Base-by-base conservation (phyloP, 805 yeast species). In the Candida loeiensis region DNA sequence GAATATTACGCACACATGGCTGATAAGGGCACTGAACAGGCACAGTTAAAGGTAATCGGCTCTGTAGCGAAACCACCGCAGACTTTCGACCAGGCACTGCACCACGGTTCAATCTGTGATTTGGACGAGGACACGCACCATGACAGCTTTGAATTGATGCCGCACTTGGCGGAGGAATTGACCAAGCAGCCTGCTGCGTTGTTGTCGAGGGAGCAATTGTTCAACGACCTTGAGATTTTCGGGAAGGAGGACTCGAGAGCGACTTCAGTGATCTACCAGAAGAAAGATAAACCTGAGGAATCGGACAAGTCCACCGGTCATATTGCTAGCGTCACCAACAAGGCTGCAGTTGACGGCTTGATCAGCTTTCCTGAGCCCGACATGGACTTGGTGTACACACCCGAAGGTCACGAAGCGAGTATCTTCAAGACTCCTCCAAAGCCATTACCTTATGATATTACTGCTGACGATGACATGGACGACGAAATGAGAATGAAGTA, bases 161-260 rank as follows among this genome's bases (percentile, higher is more conserved):
- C 71, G 8, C 69, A 65, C 25, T 51, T 65, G 26, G 77, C 76
- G 17, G 56, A 59, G 8, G 67, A 64, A 36, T 48, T 65, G 29
- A 45, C 51, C 44, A 53, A 48, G 24, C 45, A 47, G n/a, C 69
- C 69, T 7, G 49, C 48, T 11, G 65, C 61, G 6, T 49, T 63
- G 25, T 41, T 49, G 16, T 45, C 64, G 0, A 50, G 49, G 19
- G 69, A 64, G 33, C 62, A 62, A 37, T 43, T 54, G 8, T 58
- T 64, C 39, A 50, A 52, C 34, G 65, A 59, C 29, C 45, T 47
- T 16, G 56, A 49, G 34, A 39, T 55, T 37, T 41, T 47, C 42
- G 43, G 46, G 13, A 34, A 15, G 39, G 14, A 39, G 31, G 34
- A 30, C 5, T 41, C 42, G 2, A 39, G 47, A 13, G 28, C 17